phyloP scores from a whole-genome alignment of 2,329 filamentous ascomycete genomes.

The Fusarium liriodendri region DNA sequence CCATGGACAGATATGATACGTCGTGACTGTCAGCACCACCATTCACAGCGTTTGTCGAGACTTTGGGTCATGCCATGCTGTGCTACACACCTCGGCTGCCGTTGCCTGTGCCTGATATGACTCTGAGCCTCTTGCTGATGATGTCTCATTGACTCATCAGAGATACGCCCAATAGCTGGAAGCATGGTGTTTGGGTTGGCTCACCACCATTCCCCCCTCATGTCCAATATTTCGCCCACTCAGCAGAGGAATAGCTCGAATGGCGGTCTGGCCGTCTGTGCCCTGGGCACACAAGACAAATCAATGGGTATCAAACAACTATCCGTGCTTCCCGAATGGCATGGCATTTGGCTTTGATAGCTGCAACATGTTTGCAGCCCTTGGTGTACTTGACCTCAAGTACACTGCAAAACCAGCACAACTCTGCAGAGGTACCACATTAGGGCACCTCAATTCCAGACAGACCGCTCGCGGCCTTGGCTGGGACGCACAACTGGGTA shows the following conservation, averaged over 20 bases:
- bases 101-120: background rate
- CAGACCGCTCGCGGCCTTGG: background rate
- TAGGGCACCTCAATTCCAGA: background rate
- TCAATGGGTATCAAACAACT: background rate
- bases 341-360: slow-evolving; percentile 8
- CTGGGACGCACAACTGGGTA: background rate
- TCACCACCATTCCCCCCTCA: background rate
- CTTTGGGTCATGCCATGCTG: background rate
- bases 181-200: background rate
- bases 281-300: slow-evolving; percentile 4
- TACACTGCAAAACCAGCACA: background rate
- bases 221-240: background rate
- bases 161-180: background rate
- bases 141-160: slow-evolving; percentile 2
- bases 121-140: background rate
- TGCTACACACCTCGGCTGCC: slow-evolving; percentile 24
- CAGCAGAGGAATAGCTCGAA: slow-evolving; percentile 6
- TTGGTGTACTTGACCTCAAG: background rate
- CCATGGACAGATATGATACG: background rate
- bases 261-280: slow-evolving; percentile 20
- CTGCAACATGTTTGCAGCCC: background rate
- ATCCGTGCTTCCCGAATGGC: slow-evolving; percentile 7
- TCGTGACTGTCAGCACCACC: background rate
- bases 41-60: background rate
- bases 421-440: background rate